phyloP scores from a whole-genome alignment of 2,329 filamentous ascomycete genomes.

The Chaetomiaceae sp. region DNA sequence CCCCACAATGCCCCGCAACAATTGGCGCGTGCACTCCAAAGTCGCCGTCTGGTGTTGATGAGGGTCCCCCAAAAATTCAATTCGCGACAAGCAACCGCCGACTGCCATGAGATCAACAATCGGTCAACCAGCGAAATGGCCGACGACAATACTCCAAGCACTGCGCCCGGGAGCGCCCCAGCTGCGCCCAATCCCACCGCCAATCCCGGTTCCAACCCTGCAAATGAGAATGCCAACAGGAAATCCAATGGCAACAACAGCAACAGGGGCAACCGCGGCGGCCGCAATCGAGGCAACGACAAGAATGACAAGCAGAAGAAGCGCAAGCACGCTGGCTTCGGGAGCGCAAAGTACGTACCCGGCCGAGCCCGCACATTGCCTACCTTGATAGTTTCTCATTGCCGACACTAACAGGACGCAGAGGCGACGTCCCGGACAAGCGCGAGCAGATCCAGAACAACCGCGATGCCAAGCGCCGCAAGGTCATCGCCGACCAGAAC shows the following conservation, averaged over 20 bases:
- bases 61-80: constrained; percentile 1
- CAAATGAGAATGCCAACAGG: background rate
- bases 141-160: constrained; percentile 17
- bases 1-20: no score
- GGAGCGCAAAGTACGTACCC: constrained; percentile 20
- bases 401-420: constrained; percentile 25
- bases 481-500: constrained; percentile 40
- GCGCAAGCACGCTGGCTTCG: constrained; percentile 20
- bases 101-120: constrained; percentile 15
- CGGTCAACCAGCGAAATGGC: constrained; percentile 22
- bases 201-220: no score
- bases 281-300: constrained; percentile 20
- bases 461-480: constrained; percentile 51
- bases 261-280: constrained; percentile 15
- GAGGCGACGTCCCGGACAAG: constrained; percentile 37
- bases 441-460: constrained; percentile 45
- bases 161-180: background rate
- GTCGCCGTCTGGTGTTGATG: background rate
- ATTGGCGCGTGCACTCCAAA: no score
- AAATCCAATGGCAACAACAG: constrained; percentile 15
- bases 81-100: background rate
- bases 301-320: constrained; percentile 16
- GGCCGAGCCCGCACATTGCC: background rate
- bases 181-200: background rate
- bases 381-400: constrained; percentile 6